These are phyloP conservation scores for Cutaneotrichosporon cyanovorans DNA, from an alignment of 1,284 basidiomycete genomes.

Conservation along the genomic window DNA sequence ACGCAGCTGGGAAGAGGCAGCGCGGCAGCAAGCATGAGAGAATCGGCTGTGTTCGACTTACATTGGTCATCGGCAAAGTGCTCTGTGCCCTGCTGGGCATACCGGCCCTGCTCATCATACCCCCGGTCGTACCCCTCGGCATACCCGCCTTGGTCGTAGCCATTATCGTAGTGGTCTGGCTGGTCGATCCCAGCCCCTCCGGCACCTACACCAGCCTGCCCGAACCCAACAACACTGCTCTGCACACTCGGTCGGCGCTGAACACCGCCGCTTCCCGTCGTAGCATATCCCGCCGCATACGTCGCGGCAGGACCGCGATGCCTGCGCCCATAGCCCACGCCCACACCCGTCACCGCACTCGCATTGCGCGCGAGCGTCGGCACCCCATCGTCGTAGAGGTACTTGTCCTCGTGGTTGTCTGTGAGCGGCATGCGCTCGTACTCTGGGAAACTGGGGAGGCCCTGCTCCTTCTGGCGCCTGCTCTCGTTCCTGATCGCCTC, in stretches of 20 bases:
- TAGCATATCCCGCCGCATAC: background rate
- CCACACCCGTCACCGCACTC: constrained; percentile 30
- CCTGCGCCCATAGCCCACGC: constrained; percentile 24
- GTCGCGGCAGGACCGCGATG: constrained; percentile 13
- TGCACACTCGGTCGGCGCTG: constrained; percentile 8
- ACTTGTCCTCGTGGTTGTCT: constrained; percentile 32
- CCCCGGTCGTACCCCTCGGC: constrained; percentile 6
- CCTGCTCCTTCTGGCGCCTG: constrained; percentile 30
- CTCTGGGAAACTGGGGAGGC: constrained; percentile 33
- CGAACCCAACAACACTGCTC: constrained; percentile 15
- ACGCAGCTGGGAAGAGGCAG: too few species aligned
- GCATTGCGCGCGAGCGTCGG: background rate
- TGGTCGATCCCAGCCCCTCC: constrained; percentile 28
- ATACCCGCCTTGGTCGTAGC: constrained; percentile 6
- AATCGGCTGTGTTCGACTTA: too few species aligned
- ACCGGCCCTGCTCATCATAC: constrained; percentile 3
- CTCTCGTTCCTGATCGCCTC: constrained; percentile 37
- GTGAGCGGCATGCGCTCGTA: constrained; percentile 31
- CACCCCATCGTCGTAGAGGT: constrained; percentile 23
- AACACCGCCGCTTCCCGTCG: background rate
- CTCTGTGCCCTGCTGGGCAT: constrained; percentile 3
- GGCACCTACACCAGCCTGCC: constrained; percentile 27
- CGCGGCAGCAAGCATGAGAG: too few species aligned
- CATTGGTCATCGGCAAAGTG: constrained; percentile 9
- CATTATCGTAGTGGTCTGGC: constrained; percentile 13